Base-by-base conservation (phyloP, 2,329 filamentous ascomycete genomes). In the Alternaria gansuensis region DNA sequence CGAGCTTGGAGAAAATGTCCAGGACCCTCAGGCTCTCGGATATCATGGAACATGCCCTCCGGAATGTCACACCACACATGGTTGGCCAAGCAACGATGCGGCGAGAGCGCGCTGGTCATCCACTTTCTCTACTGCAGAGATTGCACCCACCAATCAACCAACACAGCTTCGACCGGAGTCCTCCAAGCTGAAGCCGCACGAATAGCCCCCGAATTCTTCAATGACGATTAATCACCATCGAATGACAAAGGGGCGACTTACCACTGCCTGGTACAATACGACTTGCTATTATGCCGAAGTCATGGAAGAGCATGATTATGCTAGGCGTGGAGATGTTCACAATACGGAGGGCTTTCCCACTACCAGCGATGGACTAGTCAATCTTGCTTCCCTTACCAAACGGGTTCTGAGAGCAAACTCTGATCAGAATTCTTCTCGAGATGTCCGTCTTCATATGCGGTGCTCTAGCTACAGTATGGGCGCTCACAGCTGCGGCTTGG, bases 11-110 rank as follows among this genome's bases (percentile, higher is more conserved):
- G 23, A 11, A 13, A 33, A 9, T 11, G 7, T 10, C 11, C 4
- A 33, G 4, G 4, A 33, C 11, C 31, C 6, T 33, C 31, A 33
- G 10, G 9, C 9, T 33, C 31, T 33, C 10, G 31, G 31, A 4
- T 33, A 9, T 13, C 31, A 13, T 33, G 31, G 7, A 44, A 31
- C 40, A 36, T 31, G 65, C 24, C n/a, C 66, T 63, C 33, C 62
- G 54, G 33, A 60, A 51, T 31, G 65, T 57, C 21, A 50, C 52
- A n/a, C 69, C 72, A 1, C 23, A 14, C 9, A 33, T 13, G 31
- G 9, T 4, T 33, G 31, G 31, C 5, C 36, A 8, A 5, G 11
- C 21, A 40, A 43, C 13, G 40, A 43, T 6, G 14, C 13, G 13
- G 17, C 24, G 24, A 4, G 28, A n/a, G 40, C 7, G 26, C 14